Evolutionary conservation across 202 grass and related monocot genomes (phyloP), one percentile per base, ranked within the genome.

Genomic region (Eragrostis tef): DNA sequence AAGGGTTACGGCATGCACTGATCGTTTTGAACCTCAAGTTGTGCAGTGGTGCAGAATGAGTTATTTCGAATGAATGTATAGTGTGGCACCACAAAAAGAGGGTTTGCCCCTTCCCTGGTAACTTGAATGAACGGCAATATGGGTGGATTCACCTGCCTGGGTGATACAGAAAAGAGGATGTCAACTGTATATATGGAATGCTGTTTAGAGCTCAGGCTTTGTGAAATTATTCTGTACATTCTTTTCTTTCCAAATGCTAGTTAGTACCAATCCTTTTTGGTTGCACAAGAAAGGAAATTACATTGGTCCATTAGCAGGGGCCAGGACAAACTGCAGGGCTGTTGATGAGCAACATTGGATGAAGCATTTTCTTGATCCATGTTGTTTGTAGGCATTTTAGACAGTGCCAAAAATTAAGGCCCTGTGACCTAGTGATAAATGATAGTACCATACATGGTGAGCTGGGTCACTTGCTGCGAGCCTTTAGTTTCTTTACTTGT

Each of bases 171-270:
- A 81, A 67, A 61, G 48, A 47, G 43, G 75, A 20, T 84, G 25
- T 67, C 50, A 81, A 45, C 59, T 84, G 87, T 92, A 86, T 64
- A 92, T 87, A 86, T 72, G 71, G 43, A 63, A 70, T 84, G 9
- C 79, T 29, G 59, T 71, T 57, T 75, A 60, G 64, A 66, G 66
- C 79, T 47, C 83, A 81, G 83, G 83, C 86, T 86, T 65, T 84
- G 84, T 89, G 89, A 88, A 88, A 64, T 89, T 84, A 31, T 81
- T 70, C 39, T 92, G 90, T 92, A 87, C 76, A 92, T 92, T 89
- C 90, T 81, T 87, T 83, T 54, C 69, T 51, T 80, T 78, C 61
- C 76, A 64, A 59, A 83, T 84, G 73, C 64, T 81, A 88, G 84
- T 71, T 83, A 42, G 67, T 27, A 58, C 20, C 46, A 56, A 48